A percentile compares a stretch with the other conserved stretches of the same genome.
These are phyloP conservation scores for Aspergillus pseudonomiae DNA, from an alignment of 2,329 filamentous ascomycete genomes.

Conservation along the genomic window DNA sequence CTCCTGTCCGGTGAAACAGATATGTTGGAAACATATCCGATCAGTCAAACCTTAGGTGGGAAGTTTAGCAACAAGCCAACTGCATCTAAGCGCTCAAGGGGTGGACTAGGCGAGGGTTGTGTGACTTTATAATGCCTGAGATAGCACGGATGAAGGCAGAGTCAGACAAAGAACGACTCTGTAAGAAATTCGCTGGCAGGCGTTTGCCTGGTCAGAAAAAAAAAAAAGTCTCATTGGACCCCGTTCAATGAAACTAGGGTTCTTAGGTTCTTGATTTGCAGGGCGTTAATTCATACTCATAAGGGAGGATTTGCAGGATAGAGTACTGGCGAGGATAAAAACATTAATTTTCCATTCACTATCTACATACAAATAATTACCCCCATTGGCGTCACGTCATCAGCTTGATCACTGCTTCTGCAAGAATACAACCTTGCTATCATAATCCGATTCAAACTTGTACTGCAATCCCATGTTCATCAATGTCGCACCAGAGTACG, in stretches of 20 bases:
- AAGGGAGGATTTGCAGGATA: background rate
- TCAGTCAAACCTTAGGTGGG: no score
- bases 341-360: background rate
- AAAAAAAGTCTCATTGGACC: background rate
- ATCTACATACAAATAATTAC: background rate
- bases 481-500: constrained; percentile 61
- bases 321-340: background rate
- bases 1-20: no score
- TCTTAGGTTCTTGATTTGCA: background rate
- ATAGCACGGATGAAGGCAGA: background rate
- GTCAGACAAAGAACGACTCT: background rate
- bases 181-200: background rate
- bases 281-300: background rate
- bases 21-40: no score
- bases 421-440: constrained; percentile 61
- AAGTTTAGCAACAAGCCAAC: background rate
- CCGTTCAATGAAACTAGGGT: background rate
- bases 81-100: background rate
- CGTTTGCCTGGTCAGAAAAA: background rate
- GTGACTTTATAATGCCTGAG: background rate
- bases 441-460: constrained; percentile 56
- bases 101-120: background rate
- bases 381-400: background rate
- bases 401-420: constrained; percentile 44
- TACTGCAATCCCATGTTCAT: constrained; percentile 65